phyloP scores from a whole-genome alignment of 345 rosid genomes.

The Moringa oleifera region DNA sequence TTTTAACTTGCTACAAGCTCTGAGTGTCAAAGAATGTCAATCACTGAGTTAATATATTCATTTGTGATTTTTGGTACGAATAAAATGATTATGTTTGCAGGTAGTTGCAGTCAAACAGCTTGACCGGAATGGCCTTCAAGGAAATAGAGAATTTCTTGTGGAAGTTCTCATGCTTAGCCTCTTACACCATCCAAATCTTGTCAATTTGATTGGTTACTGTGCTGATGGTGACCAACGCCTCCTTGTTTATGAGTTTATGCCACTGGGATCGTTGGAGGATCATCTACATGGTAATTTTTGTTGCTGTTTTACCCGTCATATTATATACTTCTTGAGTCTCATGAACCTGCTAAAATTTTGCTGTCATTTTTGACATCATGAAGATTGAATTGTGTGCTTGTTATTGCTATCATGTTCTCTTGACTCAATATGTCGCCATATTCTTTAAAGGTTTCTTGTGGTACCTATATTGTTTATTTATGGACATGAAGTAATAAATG shows the following conservation, averaged over 20 bases:
- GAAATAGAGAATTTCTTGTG: conserved; percentile 96
- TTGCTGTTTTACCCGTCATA: neutral
- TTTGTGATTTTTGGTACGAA: conserved; percentile 10
- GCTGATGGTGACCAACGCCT: conserved; percentile 98
- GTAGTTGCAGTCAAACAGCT: conserved; percentile 94
- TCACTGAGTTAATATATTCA: neutral
- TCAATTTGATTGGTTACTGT: conserved; percentile 93
- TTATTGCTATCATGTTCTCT: neutral
- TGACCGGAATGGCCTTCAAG: conserved; percentile 92
- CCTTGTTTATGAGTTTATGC: conserved; percentile 95
- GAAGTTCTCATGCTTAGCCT: conserved; percentile 98
- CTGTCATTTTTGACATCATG: conserved; percentile 1
- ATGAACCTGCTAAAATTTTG: conserved; percentile 1
- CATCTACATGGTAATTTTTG: conserved; percentile 81
- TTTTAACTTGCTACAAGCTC: neutral
- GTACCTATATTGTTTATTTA: neutral
- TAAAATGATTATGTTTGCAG: conserved; percentile 34
- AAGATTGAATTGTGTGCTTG: neutral
- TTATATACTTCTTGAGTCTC: neutral
- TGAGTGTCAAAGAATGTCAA: neutral
- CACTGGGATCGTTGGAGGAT: conserved; percentile 91
- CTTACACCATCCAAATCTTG: conserved; percentile 90
- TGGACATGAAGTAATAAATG: neutral
- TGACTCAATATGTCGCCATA: neutral
- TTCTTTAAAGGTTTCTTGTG: neutral